Percentiles rank a stretch among this genome's conserved stretches.
phyloP scores from a whole-genome alignment of 192 early-diverging fungal genomes.

The Cladochytrium replicatum region DNA sequence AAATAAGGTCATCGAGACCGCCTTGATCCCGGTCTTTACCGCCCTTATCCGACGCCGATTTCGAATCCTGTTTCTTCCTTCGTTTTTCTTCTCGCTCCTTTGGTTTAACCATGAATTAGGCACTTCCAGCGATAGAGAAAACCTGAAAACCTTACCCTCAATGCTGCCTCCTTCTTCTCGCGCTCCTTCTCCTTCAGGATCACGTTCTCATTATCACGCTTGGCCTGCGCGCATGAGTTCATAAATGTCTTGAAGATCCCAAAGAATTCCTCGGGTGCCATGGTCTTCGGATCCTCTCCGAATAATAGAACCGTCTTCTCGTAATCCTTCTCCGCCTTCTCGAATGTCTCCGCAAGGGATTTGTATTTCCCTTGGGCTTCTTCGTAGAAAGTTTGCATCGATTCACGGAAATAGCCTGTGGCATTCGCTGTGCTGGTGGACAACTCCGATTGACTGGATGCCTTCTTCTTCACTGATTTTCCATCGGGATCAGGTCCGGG shows the following conservation, averaged over 20 bases:
- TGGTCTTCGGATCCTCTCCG: slow-evolving; percentile 39
- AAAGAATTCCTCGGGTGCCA: slow-evolving; percentile 45
- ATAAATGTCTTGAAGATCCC: slow-evolving; percentile 33
- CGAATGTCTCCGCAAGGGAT: slow-evolving; percentile 19
- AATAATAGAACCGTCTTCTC: slow-evolving; percentile 25
- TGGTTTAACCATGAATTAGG: background rate
- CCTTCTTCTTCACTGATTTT: too few species aligned
- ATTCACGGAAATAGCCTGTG: slow-evolving; percentile 6
- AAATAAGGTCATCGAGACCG: slow-evolving; percentile 39
- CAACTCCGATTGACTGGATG: slow-evolving; percentile 6
- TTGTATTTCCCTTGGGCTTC: slow-evolving; percentile 19
- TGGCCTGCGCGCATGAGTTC: slow-evolving; percentile 22
- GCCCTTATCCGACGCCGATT: background rate
- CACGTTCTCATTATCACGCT: slow-evolving; percentile 30
- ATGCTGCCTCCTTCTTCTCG: slow-evolving; percentile 33
- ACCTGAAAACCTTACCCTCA: slow-evolving; percentile 10
- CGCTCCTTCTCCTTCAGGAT: slow-evolving; percentile 26
- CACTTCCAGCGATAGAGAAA: background rate
- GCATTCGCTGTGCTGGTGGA: background rate
- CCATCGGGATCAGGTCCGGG: background rate
- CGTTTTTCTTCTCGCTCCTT: slow-evolving; percentile 35
- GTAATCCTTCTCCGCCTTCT: slow-evolving; percentile 27
- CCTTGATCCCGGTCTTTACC: slow-evolving; percentile 21
- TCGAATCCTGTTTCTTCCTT: slow-evolving; percentile 26
- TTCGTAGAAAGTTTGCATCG: slow-evolving; percentile 24